phyloP scores from a whole-genome alignment of 192 early-diverging fungal species.

The Mortierella claussenii region DNA sequence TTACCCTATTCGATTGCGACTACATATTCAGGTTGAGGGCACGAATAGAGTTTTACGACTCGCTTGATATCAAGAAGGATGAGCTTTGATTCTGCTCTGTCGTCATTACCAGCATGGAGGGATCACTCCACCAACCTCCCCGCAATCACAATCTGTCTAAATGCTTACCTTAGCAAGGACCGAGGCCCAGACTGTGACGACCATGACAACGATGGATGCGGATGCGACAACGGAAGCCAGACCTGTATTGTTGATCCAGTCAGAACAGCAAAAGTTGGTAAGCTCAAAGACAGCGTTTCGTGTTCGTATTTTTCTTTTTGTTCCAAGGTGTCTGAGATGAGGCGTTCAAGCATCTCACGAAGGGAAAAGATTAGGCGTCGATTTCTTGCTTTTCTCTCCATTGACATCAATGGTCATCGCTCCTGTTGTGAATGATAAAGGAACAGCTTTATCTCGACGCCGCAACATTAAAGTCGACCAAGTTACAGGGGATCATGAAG shows the following conservation, averaged over 20 bases:
- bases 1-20: too few species aligned
- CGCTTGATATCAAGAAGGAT: too few species aligned
- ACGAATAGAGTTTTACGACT: too few species aligned
- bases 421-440: neutral
- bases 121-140: too few species aligned
- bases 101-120: too few species aligned
- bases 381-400: neutral
- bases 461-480: neutral
- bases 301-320: too few species aligned
- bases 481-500: slow-evolving; percentile 20
- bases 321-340: neutral
- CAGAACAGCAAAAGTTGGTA: slow-evolving; percentile 4
- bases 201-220: neutral
- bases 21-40: too few species aligned
- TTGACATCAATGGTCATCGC: neutral
- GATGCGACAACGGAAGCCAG: neutral
- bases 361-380: neutral
- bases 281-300: too few species aligned
- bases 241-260: neutral
- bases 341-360: neutral
- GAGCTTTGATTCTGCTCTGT: too few species aligned
- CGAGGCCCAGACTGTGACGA: neutral
- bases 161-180: neutral
- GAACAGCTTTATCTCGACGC: slow-evolving; percentile 23
- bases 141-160: too few species aligned